Evolutionary conservation across 148 eudicot genomes (phyloP), one percentile per base, ranked within the genome.

Genomic region (Cornus kousa): DNA sequence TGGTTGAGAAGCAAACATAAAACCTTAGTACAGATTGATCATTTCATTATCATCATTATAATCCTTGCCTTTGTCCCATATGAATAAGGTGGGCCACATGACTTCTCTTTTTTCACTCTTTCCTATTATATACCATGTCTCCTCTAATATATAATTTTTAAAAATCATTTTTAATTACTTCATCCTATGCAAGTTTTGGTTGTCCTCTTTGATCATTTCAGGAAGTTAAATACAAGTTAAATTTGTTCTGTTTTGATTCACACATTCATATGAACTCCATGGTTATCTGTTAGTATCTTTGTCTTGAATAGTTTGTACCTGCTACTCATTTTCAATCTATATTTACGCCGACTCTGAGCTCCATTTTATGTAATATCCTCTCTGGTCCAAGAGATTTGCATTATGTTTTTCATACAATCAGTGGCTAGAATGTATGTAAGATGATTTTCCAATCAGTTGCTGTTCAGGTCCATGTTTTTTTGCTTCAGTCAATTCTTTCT

Each of bases 401-500:
- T 13, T 57, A 31, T 32, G 10, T 20, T 19, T 59, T 74, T 32
- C 19, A 16, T 37, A 20, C 16, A 74, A 33, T 62, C 4, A 13
- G 59, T 16, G 19, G 23, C 20, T 62, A 5, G 19, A 19, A 13
- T 62, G 66, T 62, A 62, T 19, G 17, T n/a, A n/a, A n/a, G 3
- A 62, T 62, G 23, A n/a, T 62, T 74, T 35, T 32, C 14, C 67
- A 60, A 32, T 55, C 24, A 32, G 32, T n/a, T 74, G 8, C 67
- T 60, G 48, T 60, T 74, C 31, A 35, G 68, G 19, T 66, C 50
- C 68, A 19, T 13, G 37, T 32, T 74, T 20, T 4, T n/a, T 75
- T 75, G 70, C 16, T 40, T 64, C 5, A 65, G 37, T 39, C 39
- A 43, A 55, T 62, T 75, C 31, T 66, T 66, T 68, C 55, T 66